Conservation (phyloP, 2,329 filamentous ascomycete genomes). For the Ophiostoma triangulosporum region DNA sequence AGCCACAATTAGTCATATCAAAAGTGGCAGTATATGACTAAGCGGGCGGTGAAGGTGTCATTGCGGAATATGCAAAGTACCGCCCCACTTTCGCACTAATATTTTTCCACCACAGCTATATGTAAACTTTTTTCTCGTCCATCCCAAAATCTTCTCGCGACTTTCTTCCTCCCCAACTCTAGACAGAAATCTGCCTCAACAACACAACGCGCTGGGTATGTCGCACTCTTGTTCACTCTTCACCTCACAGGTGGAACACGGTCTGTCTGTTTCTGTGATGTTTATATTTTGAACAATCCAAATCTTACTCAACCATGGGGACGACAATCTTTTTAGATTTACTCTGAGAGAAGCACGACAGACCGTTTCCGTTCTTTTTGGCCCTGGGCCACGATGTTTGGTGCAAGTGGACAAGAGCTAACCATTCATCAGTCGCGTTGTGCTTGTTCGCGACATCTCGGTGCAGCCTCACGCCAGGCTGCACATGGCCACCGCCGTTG, state of each 20-base stretch:
- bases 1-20: not conserved
- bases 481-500: not conserved
- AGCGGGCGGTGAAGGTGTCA: not conserved
- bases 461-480: not conserved
- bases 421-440: not conserved
- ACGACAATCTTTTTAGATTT: conserved; percentile 21
- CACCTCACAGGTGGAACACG: conserved; percentile 20
- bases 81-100: conserved; percentile 5
- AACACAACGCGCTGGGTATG: not conserved
- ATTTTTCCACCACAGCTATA: conserved; percentile 7
- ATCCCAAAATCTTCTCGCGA: conserved; percentile 6
- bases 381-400: not conserved
- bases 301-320: conserved; percentile 47
- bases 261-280: conserved; percentile 1
- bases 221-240: not conserved
- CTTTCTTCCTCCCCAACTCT: conserved; percentile 7
- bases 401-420: not conserved
- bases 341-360: not conserved
- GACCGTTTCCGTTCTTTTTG: not conserved
- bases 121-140: not conserved
- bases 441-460: not conserved
- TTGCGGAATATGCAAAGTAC: not conserved
- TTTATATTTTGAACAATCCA: conserved; percentile 40
- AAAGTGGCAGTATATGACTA: not conserved
- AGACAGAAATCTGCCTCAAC: not conserved